Base-by-base conservation (phyloP, 1,284 basidiomycete genomes). In the Trametes sp. region DNA sequence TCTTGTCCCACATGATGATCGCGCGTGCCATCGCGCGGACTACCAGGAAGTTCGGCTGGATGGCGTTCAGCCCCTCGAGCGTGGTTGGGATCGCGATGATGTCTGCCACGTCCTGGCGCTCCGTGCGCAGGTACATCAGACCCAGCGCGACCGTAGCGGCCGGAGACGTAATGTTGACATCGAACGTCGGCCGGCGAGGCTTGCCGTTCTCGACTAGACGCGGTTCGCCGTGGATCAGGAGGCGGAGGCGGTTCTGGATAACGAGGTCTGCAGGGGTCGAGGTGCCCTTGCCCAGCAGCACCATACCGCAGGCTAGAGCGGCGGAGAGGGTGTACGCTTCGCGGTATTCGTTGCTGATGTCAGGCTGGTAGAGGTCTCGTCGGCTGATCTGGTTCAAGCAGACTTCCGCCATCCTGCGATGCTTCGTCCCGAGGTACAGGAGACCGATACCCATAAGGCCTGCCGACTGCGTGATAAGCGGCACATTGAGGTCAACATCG, bases 241-340 rank as follows among this genome's bases (percentile, higher is more conserved):
- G 76, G 33, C 85, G 86, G 38, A 96, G 76, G 19, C 88, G 84
- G 26, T 85, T 81, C 19, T 95, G 77, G 62, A 94, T 81, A 16
- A 82, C 80, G 62, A 89, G 77, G 69, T 96, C 94, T 1, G 93
- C 92, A 2, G 91, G 91, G 53, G 89, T 86, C 5, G 84, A 80
- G 0, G 88, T 86, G 0, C 95, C 95, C 69, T 89, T 91, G 8
- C 94, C 96, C 6, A 99, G 85, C 90, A 98, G 96, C 75, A 98
- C 92, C 84, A 98, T 92, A 0, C 98, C 98, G 72, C 98, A 98
- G 0, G 93, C 89, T 46, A 98, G 84, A 4, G 93, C 94, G 1
- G 95, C 90, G 1, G 94, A 87, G 67, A 96, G 89, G 0, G 95
- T 93, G 74, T 98, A 99, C 0, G 95, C 90, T 74, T 99, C 98